These are phyloP conservation scores for Chaetomium strumarium DNA, from an alignment of 2,329 filamentous ascomycete species.

Conservation along the genomic window DNA sequence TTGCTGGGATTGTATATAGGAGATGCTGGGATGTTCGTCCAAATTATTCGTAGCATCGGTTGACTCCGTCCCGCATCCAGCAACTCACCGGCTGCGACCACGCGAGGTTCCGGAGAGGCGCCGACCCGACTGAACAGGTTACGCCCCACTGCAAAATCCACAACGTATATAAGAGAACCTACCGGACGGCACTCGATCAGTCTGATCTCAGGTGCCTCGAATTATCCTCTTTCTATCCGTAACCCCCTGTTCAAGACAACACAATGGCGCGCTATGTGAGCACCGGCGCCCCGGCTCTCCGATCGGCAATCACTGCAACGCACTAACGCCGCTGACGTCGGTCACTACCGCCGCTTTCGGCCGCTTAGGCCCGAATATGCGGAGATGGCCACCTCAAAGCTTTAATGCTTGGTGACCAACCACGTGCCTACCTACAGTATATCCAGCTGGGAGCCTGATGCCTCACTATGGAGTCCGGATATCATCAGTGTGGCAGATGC, in stretches of 20 bases:
- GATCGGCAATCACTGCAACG: neutral
- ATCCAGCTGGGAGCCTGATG: too few species aligned
- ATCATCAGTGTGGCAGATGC: too few species aligned
- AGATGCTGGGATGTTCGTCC: too few species aligned
- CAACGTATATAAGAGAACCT: neutral
- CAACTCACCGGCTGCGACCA: neutral
- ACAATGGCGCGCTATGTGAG: neutral
- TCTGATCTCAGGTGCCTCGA: too few species aligned
- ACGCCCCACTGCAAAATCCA: neutral
- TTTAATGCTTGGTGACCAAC: too few species aligned
- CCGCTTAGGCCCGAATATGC: neutral
- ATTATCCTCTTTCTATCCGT: too few species aligned
- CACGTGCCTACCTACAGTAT: too few species aligned
- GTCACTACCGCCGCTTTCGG: neutral
- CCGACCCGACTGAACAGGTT: neutral
- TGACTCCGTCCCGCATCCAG: neutral
- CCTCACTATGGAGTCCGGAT: too few species aligned
- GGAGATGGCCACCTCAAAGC: too few species aligned
- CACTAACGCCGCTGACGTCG: neutral
- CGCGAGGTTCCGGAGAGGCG: constrained; percentile 3
- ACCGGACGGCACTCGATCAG: too few species aligned
- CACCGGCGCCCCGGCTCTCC: neutral
- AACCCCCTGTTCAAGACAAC: neutral
- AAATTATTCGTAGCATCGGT: neutral
- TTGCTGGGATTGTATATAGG: too few species aligned